Conservation (phyloP, 2,329 filamentous ascomycete genomes). For the Coleophoma crateriformis region DNA sequence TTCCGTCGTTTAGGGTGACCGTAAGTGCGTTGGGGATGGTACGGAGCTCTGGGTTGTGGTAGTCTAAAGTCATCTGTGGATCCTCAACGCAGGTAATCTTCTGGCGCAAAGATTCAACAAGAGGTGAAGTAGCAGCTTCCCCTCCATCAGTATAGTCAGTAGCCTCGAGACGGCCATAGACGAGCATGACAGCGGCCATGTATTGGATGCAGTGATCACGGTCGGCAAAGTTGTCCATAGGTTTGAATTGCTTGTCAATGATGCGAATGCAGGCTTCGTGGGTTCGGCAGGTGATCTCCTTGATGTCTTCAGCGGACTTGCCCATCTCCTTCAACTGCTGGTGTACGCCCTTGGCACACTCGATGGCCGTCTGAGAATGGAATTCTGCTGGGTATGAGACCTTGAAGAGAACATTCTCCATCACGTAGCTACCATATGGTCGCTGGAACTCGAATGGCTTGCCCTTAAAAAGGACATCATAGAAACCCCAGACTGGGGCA, state of each 20-base stretch:
- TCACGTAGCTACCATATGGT: conserved; percentile 95
- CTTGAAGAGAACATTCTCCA: conserved; percentile 99
- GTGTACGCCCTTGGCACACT: conserved; percentile 86
- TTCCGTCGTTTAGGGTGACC: conserved; percentile 91
- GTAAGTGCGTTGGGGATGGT: conserved; percentile 97
- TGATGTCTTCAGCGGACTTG: conserved; percentile 92
- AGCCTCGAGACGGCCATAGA: conserved; percentile 88
- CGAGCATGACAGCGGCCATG: conserved; percentile 96
- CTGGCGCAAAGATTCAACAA: conserved; percentile 87
- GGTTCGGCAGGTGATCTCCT: conserved; percentile 86
- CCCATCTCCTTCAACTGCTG: conserved; percentile 75
- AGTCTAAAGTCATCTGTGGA: conserved; percentile 87
- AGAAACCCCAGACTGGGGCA: conserved; percentile 94
- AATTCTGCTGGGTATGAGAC: conserved; percentile 98
- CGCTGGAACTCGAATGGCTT: conserved; percentile 96
- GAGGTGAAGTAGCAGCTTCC: conserved; percentile 83
- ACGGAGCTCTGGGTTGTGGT: conserved; percentile 88
- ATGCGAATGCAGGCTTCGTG: conserved; percentile 98
- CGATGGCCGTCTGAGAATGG: conserved; percentile 97
- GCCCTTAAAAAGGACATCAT: conserved; percentile 95
- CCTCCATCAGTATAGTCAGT: conserved; percentile 89
- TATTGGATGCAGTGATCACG: conserved; percentile 99
- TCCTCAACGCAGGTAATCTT: conserved; percentile 97
- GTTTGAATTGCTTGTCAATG: conserved; percentile 99
- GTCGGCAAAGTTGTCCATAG: conserved; percentile 99